Evolutionary conservation across 2,329 filamentous ascomycete genomes (phyloP).

Genomic region (Aspergillus aculeatus): DNA sequence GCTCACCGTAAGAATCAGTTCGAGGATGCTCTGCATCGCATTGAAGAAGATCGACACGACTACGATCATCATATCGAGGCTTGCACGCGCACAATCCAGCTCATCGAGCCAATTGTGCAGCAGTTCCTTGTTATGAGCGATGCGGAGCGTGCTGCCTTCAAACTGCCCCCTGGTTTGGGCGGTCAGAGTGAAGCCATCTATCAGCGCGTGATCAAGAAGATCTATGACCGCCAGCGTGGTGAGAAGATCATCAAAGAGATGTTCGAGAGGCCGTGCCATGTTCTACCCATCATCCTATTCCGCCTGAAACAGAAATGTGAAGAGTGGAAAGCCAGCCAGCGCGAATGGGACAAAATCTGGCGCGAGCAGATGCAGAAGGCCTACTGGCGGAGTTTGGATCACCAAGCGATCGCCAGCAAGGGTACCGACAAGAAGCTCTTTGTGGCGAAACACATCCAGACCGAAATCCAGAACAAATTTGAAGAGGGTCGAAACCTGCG

Average conservation of each 20-base stretch:
- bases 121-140: slow-evolving; percentile 79
- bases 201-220: slow-evolving; percentile 94
- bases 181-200: slow-evolving; percentile 96
- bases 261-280: slow-evolving; percentile 77
- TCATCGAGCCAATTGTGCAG: slow-evolving; percentile 90
- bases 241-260: slow-evolving; percentile 83
- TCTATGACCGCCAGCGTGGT: slow-evolving; percentile 83
- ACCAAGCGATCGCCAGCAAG: slow-evolving; percentile 90
- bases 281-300: slow-evolving; percentile 83
- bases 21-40: slow-evolving; percentile 90
- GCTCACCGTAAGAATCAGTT: slow-evolving; percentile 95
- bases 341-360: slow-evolving; percentile 99
- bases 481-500: slow-evolving; percentile 81
- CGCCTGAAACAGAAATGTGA: slow-evolving; percentile 94
- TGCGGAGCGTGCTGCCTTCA: slow-evolving; percentile 69
- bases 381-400: slow-evolving; percentile 94
- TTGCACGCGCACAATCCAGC: slow-evolving; percentile 89
- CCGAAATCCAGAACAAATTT: slow-evolving; percentile 86
- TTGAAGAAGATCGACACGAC: slow-evolving; percentile 96
- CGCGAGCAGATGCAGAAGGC: slow-evolving; percentile 91
- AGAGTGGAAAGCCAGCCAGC: slow-evolving; percentile 94
- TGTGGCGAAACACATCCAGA: slow-evolving; percentile 83
- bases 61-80: slow-evolving; percentile 99
- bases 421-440: slow-evolving; percentile 87
- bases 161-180: slow-evolving; percentile 77